Evolutionary conservation across 2,329 filamentous ascomycete species (phyloP).

Genomic region (Juglanconis oblonga): DNA sequence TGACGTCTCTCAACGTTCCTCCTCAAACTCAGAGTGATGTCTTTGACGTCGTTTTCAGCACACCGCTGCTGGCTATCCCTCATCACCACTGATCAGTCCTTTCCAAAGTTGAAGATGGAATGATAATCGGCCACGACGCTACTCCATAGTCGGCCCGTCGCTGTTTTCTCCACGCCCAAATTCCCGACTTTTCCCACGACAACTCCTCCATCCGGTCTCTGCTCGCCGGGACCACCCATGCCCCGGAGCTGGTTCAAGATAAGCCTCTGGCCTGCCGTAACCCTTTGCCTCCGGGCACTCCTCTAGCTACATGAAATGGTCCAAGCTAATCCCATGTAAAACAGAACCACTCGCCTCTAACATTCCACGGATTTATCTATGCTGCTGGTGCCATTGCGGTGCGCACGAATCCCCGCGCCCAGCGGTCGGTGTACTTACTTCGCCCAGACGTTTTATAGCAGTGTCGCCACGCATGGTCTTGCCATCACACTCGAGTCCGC

Average conservation of each 20-base stretch:
- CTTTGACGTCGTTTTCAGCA: not conserved
- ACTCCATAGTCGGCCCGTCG: no score
- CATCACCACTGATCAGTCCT: no score
- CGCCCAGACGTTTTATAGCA: no score
- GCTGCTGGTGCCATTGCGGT: not conserved
- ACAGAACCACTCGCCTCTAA: not conserved
- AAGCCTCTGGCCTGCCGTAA: not conserved
- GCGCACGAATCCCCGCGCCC: no score
- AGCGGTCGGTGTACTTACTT: no score
- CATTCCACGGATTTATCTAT: not conserved
- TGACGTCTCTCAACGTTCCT: not conserved
- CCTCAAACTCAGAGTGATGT: not conserved
- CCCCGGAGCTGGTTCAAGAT: not conserved
- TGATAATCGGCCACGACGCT: no score
- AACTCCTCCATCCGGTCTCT: not conserved
- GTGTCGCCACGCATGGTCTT: not conserved
- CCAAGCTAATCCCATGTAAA: conserved; percentile 3
- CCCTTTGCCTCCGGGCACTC: conserved; percentile 2
- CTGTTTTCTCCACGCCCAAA: no score
- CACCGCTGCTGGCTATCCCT: not conserved
- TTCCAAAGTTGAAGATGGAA: no score
- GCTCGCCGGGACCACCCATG: not conserved
- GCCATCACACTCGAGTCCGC: not conserved
- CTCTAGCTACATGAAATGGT: conserved; percentile 11
- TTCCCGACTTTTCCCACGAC: not conserved